Evolutionary conservation across 1,139 yeast species (phyloP).

Genomic region (Sugiyamaella castrensis): DNA sequence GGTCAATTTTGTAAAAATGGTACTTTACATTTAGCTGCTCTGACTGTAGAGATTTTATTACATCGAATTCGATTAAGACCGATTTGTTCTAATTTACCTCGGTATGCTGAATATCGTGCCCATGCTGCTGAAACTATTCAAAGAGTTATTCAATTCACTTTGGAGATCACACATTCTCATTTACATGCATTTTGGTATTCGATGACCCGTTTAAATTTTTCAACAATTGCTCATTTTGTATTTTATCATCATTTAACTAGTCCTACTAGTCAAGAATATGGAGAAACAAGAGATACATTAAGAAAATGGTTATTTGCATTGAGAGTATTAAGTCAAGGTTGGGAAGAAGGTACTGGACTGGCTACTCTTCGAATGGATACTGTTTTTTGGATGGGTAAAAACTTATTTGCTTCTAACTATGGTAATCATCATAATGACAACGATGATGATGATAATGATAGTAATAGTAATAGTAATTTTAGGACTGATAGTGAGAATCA

Average conservation of each 20-base stretch:
- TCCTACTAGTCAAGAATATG: slow-evolving; percentile 32
- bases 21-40: slow-evolving; percentile 34
- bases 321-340: slow-evolving; percentile 31
- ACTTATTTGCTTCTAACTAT: slow-evolving; percentile 18
- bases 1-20: slow-evolving; percentile 38
- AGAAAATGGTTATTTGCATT: slow-evolving; percentile 37
- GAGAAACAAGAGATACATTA: slow-evolving; percentile 31
- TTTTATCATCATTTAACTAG: slow-evolving; percentile 37
- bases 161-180: slow-evolving; percentile 39
- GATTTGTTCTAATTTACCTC: slow-evolving; percentile 23
- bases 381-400: slow-evolving; percentile 35
- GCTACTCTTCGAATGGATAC: slow-evolving; percentile 38
- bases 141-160: slow-evolving; percentile 33
- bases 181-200: slow-evolving; percentile 41
- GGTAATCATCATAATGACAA: neutral
- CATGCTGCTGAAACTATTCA: slow-evolving; percentile 35
- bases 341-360: slow-evolving; percentile 41
- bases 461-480: neutral
- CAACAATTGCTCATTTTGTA: slow-evolving; percentile 38
- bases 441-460: neutral
- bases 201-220: slow-evolving; percentile 34
- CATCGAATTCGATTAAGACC: slow-evolving; percentile 33
- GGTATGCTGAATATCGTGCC: slow-evolving; percentile 28
- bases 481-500: neutral
- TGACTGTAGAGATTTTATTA: slow-evolving; percentile 36